Evolutionary conservation across 768 basidiomycete genomes (phyloP), one percentile per base, ranked within the genome.

Genomic region (Pulveroboletus sp.): DNA sequence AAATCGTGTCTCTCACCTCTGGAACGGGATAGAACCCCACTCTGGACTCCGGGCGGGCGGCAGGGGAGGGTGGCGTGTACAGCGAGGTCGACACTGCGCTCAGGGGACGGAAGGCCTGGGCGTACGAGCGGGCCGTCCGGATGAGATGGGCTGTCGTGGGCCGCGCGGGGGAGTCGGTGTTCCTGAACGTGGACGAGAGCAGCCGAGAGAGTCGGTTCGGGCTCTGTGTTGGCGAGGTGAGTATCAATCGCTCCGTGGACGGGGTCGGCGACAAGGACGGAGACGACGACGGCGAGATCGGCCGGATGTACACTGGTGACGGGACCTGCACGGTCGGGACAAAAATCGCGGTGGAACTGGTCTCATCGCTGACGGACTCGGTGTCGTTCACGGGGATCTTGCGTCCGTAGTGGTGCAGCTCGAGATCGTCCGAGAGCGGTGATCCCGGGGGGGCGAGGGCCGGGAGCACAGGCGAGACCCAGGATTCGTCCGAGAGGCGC

Each of bases 401-500:
- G 16, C 53, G 55, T 36, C 49, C 34, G 37, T 14, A 44, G 12
- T 36, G 36, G 35, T 53, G 52, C 13, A 57, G 34, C 7, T 60
- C 50, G 31, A 50, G 32, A 35, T 57, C 52, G 7, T 55, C 50
- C 12, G 44, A 46, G 10, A 50, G 38, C 16, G 50, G 51, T 9
- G 58, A 48, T 16, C 29, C 55, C 6, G 59, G 45, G 6, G 50
- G 53, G 3, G 16, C 37, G 7, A 45, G 41, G 1, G 20, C 8
- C 6, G 60, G 52, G 17, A 62, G 49, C 4, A 16, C 4, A 0
- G 58, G 61, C 0, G 61, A 57, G 45, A 62, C 61, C 61, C 61
- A 63, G 5, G 61, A 63, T 14, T 63, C 61, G 22, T 63, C 54
- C 1, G 62, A 63, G 19, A 63, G 59, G n/a, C 62, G 59, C 20